Conservation (phyloP, 805 yeast species). For the Ogataea trehaloabstinens region DNA sequence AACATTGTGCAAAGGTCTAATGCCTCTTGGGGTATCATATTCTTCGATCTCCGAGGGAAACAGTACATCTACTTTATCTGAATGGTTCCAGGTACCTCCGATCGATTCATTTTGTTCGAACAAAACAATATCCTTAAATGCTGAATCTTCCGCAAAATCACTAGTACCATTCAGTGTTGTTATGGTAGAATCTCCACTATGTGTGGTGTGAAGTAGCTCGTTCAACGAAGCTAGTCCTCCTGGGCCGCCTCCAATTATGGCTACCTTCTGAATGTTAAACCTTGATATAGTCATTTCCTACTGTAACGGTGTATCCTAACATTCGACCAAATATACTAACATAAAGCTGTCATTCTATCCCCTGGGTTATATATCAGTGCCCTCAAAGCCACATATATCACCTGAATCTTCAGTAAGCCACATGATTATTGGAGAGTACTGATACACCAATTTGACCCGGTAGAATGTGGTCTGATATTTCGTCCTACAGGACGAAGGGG, state of each 20-base stretch:
- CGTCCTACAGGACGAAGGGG: too few species aligned
- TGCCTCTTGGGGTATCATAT: background rate
- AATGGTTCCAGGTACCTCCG: slow-evolving; percentile 39
- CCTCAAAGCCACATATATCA: background rate
- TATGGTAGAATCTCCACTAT: slow-evolving; percentile 27
- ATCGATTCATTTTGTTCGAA: slow-evolving; percentile 36
- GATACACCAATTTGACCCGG: too few species aligned
- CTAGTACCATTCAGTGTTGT: background rate
- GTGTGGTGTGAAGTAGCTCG: slow-evolving; percentile 22
- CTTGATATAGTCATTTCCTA: slow-evolving; percentile 2
- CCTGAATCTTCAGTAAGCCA: too few species aligned
- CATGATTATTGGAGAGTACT: too few species aligned
- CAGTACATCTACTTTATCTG: slow-evolving; percentile 18
- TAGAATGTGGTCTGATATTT: too few species aligned
- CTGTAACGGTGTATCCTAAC: too few species aligned
- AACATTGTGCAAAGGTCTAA: background rate
- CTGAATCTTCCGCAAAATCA: slow-evolving; percentile 17
- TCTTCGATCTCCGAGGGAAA: slow-evolving; percentile 11
- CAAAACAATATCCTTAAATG: slow-evolving; percentile 33
- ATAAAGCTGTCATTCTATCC: too few species aligned
- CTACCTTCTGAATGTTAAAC: slow-evolving; percentile 4
- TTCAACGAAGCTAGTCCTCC: slow-evolving; percentile 10
- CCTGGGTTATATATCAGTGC: background rate
- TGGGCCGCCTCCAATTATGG: slow-evolving; percentile 10
- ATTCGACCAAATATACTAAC: too few species aligned